phyloP scores from a whole-genome alignment of 495 filamentous ascomycete genomes.

The Aspergillus ostianus region DNA sequence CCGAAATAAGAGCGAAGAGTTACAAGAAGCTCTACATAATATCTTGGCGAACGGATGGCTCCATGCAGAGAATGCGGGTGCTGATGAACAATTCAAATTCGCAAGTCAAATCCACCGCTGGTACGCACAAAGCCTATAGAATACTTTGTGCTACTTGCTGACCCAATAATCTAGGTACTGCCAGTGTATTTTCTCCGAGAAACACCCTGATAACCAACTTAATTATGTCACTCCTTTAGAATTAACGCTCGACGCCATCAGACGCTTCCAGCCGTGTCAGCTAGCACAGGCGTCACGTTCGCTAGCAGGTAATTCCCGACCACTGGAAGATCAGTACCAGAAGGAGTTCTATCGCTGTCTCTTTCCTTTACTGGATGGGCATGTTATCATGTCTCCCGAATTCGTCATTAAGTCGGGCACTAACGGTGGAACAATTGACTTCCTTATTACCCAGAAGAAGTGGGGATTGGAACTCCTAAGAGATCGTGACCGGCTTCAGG shows the following conservation, averaged over 20 bases:
- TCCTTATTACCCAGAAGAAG: constrained; percentile 20
- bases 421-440: constrained; percentile 23
- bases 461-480: constrained; percentile 23
- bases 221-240: constrained; percentile 19
- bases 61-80: constrained; percentile 15
- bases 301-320: constrained; percentile 14
- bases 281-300: constrained; percentile 19
- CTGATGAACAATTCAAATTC: constrained; percentile 19
- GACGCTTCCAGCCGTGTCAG: constrained; percentile 17
- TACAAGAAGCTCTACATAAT: constrained; percentile 13
- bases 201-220: constrained; percentile 15
- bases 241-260: constrained; percentile 21
- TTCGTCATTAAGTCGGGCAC: constrained; percentile 17
- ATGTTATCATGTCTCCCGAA: constrained; percentile 23
- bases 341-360: constrained; percentile 28
- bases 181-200: constrained; percentile 17
- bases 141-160: constrained; percentile 17
- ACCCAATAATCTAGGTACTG: constrained; percentile 20
- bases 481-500: constrained; percentile 17
- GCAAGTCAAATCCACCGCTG: constrained; percentile 23
- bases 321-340: constrained; percentile 24
- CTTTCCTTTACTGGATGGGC: constrained; percentile 18
- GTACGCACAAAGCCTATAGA: constrained; percentile 18
- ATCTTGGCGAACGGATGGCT: constrained; percentile 26
- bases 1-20: constrained; percentile 11